These are phyloP conservation scores for Trichoderma polysporum DNA, from an alignment of 2,329 filamentous ascomycete species.

Conservation along the genomic window DNA sequence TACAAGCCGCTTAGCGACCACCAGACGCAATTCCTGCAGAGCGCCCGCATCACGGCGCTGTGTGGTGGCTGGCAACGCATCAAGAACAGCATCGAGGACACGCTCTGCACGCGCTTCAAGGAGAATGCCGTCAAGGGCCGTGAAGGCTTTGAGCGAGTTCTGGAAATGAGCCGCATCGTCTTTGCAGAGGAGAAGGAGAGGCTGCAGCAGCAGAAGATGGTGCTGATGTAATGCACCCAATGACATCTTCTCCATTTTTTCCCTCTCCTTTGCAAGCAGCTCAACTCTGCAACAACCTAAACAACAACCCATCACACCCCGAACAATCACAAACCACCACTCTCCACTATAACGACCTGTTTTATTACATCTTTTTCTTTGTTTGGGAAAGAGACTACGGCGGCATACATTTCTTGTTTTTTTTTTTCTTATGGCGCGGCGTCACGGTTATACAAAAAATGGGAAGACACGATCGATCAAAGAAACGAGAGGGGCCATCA, in stretches of 20 bases:
- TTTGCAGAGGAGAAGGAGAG: slow-evolving; percentile 85
- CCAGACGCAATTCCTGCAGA: slow-evolving; percentile 81
- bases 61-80: slow-evolving; percentile 97
- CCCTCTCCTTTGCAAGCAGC: background rate
- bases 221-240: slow-evolving; percentile 9
- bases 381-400: slow-evolving; percentile 11
- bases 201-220: slow-evolving; percentile 27
- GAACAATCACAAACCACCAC: background rate
- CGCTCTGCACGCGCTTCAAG: slow-evolving; percentile 81
- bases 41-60: slow-evolving; percentile 87
- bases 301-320: background rate
- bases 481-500: background rate
- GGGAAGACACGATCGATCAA: background rate
- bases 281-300: background rate
- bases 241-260: background rate
- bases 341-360: slow-evolving; percentile 15
- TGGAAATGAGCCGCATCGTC: slow-evolving; percentile 88
- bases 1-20: slow-evolving; percentile 64
- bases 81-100: slow-evolving; percentile 93
- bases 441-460: slow-evolving; percentile 2
- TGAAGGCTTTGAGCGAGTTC: slow-evolving; percentile 91
- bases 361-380: background rate
- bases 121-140: slow-evolving; percentile 89
- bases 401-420: background rate
- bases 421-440: slow-evolving; percentile 8